Conservation (phyloP, 2,329 filamentous ascomycete genomes). For the Pestalotiopsis sp. region DNA sequence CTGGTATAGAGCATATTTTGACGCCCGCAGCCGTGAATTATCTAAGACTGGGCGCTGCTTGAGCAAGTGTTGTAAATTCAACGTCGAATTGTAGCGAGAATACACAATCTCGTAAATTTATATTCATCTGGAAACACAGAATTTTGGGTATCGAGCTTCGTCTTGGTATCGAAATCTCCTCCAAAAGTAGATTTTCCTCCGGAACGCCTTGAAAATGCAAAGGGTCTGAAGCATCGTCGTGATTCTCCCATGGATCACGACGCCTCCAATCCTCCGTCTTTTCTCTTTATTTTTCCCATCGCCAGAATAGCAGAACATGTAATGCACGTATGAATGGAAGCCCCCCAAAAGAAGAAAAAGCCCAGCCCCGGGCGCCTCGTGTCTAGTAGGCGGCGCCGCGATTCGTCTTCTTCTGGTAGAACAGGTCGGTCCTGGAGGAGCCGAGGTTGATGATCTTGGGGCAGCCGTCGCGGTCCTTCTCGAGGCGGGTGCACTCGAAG, state of each 20-base stretch:
- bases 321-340: slow-evolving; percentile 1
- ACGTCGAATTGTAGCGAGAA: neutral
- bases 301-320: neutral
- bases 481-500: slow-evolving; percentile 95
- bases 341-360: slow-evolving; percentile 37
- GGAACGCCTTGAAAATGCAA: slow-evolving; percentile 1
- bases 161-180: neutral
- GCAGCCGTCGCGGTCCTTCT: slow-evolving; percentile 96
- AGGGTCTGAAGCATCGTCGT: neutral
- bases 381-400: slow-evolving; percentile 57
- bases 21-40: neutral
- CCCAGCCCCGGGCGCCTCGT: slow-evolving; percentile 52
- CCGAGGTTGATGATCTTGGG: slow-evolving; percentile 99
- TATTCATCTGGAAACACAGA: neutral
- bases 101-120: neutral
- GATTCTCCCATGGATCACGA: neutral
- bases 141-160: slow-evolving; percentile 11
- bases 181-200: neutral
- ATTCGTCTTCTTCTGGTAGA: slow-evolving; percentile 71
- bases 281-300: neutral
- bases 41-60: neutral
- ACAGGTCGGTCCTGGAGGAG: slow-evolving; percentile 86
- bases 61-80: neutral
- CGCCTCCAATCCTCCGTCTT: neutral
- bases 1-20: neutral